Evolutionary conservation across 176 grass and related monocot genomes (phyloP).

Genomic region (Bonia amplexicaulis): DNA sequence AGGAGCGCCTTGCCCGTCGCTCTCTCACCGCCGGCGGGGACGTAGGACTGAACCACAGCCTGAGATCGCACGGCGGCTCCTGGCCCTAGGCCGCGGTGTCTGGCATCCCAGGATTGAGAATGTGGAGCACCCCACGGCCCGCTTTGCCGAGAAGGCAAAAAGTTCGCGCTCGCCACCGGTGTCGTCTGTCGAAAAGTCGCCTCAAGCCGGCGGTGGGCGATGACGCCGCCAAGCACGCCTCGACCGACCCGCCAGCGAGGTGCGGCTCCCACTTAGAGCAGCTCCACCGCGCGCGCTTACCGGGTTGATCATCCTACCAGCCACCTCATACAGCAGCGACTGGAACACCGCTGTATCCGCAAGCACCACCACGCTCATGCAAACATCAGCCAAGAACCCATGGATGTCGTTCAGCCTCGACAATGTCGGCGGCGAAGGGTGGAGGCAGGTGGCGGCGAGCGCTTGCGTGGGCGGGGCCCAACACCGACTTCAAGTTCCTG

Average conservation of each 20-base stretch:
- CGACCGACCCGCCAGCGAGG: too few relatives aligned
- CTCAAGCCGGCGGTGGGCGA: constrained; percentile 43
- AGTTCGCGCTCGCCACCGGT: constrained; percentile 1
- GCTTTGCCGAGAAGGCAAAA: constrained; percentile 13
- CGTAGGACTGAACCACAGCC: constrained; percentile 41
- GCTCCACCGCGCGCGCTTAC: constrained; percentile 76
- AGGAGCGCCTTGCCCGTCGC: constrained; percentile 39
- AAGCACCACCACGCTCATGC: neutral
- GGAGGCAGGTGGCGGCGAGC: neutral
- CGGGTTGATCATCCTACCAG: constrained; percentile 87
- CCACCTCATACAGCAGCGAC: constrained; percentile 87
- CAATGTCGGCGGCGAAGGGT: neutral
- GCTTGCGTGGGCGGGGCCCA: neutral
- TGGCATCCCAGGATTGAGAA: constrained; percentile 2
- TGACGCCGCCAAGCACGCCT: constrained; percentile 69
- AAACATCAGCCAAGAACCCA: neutral
- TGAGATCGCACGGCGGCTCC: constrained; percentile 43
- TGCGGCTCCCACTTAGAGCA: constrained; percentile 74
- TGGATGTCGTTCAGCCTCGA: constrained; percentile 77
- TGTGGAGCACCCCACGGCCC: neutral
- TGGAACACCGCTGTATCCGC: constrained; percentile 68
- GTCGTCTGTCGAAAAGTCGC: neutral
- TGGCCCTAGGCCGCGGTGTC: neutral
- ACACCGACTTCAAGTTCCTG: constrained; percentile 76
- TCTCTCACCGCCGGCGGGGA: neutral